Evolutionary conservation across 371 early-diverging fungal species (phyloP).

Genomic region (Entomophthora muscae): DNA sequence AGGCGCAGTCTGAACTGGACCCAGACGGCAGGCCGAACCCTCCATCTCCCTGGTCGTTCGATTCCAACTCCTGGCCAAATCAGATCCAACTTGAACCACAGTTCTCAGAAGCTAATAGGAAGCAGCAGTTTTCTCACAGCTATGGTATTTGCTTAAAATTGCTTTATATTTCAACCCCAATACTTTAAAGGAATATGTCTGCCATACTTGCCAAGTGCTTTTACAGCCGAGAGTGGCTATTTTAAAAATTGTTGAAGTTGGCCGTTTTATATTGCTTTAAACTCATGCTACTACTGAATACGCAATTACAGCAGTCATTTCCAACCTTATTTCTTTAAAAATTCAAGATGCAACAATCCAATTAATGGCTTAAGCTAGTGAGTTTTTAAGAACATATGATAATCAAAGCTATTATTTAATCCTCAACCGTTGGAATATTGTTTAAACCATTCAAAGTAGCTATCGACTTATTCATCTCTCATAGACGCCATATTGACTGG

Average conservation of each 20-base stretch:
- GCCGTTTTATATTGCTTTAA: not conserved
- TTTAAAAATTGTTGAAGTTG: not conserved
- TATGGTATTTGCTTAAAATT: not conserved
- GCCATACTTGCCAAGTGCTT: not conserved
- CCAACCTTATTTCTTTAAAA: not conserved
- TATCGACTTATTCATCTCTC: not conserved
- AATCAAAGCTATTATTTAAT: too few relatives aligned
- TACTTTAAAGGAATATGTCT: not conserved
- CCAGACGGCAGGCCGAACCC: not conserved
- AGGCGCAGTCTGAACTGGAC: not conserved
- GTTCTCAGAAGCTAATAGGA: not conserved
- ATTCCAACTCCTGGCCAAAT: not conserved
- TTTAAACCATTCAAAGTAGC: too few relatives aligned
- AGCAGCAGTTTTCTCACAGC: not conserved
- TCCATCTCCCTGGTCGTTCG: not conserved
- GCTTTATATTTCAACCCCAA: not conserved
- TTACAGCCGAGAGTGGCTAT: not conserved
- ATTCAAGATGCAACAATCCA: too few relatives aligned
- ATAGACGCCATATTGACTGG: conserved; percentile 3
- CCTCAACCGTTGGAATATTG: too few relatives aligned
- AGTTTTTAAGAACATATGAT: too few relatives aligned
- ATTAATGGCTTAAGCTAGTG: too few relatives aligned
- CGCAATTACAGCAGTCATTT: not conserved
- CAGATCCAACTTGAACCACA: not conserved
- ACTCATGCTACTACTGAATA: not conserved